Percentiles rank a stretch among this genome's conserved stretches.
phyloP scores from a whole-genome alignment of 2,329 filamentous ascomycete species.

The Talaromyces sp. region DNA sequence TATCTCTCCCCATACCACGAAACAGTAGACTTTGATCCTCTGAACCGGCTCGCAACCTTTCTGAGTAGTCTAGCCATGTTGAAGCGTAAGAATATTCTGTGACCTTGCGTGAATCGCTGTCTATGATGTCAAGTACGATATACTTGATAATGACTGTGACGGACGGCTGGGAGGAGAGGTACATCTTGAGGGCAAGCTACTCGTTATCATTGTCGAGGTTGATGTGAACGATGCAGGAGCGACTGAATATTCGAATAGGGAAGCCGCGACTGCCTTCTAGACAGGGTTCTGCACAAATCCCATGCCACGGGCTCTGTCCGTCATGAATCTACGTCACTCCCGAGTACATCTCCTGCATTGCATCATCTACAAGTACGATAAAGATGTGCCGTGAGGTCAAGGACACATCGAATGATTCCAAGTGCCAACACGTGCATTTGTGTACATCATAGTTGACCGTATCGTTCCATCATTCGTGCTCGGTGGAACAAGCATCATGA shows the following conservation, averaged over 20 bases:
- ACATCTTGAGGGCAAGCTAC: not conserved
- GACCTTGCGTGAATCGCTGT: not conserved
- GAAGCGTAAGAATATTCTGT: slow-evolving; percentile 2
- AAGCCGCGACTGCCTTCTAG: not conserved
- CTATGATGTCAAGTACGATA: not conserved
- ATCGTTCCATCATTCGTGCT: too few species aligned
- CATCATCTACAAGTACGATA: too few species aligned
- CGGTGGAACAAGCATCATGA: too few species aligned
- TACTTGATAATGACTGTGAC: not conserved
- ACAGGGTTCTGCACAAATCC: too few species aligned
- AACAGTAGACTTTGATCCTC: not conserved
- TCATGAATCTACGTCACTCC: too few species aligned
- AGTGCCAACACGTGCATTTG: too few species aligned
- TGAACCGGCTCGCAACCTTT: slow-evolving; percentile 4
- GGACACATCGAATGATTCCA: too few species aligned
- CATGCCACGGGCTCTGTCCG: too few species aligned
- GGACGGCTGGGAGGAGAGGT: not conserved
- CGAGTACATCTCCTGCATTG: too few species aligned
- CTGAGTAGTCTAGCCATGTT: slow-evolving; percentile 8
- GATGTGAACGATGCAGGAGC: not conserved
- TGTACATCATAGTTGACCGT: too few species aligned
- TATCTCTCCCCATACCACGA: slow-evolving; percentile 1
- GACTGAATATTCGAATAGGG: not conserved
- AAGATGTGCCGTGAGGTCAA: too few species aligned
- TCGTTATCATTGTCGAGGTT: not conserved